These are phyloP conservation scores for Carex arenaria DNA, from an alignment of 202 grass and related monocot species.

Conservation along the genomic window DNA sequence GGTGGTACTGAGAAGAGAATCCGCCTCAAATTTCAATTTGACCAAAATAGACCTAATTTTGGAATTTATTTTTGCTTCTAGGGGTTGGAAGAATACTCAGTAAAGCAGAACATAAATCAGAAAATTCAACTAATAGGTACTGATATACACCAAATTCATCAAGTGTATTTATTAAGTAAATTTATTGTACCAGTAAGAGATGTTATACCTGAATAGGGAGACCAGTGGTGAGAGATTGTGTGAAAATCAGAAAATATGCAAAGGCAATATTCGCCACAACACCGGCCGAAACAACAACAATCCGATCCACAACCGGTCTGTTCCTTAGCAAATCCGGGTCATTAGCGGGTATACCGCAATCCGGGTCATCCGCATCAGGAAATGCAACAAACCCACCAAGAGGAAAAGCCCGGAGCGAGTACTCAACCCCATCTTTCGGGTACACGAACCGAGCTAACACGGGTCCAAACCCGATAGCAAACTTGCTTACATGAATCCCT, in stretches of 20 bases:
- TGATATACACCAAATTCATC: not conserved
- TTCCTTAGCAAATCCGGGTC: slow-evolving; percentile 88
- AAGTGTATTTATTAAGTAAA: not conserved
- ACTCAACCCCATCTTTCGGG: slow-evolving; percentile 61
- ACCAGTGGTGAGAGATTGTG: slow-evolving; percentile 75
- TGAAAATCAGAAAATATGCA: slow-evolving; percentile 75
- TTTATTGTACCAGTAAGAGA: not conserved
- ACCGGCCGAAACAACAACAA: slow-evolving; percentile 80
- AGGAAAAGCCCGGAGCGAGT: slow-evolving; percentile 81
- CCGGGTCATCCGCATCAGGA: slow-evolving; percentile 80
- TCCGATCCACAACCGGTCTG: slow-evolving; percentile 69
- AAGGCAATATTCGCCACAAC: slow-evolving; percentile 74
- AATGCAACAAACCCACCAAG: slow-evolving; percentile 94
- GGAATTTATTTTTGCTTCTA: not conserved
- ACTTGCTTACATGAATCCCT: slow-evolving; percentile 89
- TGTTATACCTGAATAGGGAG: slow-evolving; percentile 56
- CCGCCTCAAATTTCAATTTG: not conserved
- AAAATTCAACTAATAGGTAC: not conserved
- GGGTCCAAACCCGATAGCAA: slow-evolving; percentile 84
- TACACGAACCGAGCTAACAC: slow-evolving; percentile 59
- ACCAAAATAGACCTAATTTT: not conserved
- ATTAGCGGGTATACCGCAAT: slow-evolving; percentile 53
- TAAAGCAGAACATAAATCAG: not conserved
- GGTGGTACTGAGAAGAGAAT: too few species aligned
- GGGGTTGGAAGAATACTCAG: not conserved